These are phyloP conservation scores for Cyclaneusma minus DNA, from an alignment of 2,329 filamentous ascomycete species.

Conservation along the genomic window DNA sequence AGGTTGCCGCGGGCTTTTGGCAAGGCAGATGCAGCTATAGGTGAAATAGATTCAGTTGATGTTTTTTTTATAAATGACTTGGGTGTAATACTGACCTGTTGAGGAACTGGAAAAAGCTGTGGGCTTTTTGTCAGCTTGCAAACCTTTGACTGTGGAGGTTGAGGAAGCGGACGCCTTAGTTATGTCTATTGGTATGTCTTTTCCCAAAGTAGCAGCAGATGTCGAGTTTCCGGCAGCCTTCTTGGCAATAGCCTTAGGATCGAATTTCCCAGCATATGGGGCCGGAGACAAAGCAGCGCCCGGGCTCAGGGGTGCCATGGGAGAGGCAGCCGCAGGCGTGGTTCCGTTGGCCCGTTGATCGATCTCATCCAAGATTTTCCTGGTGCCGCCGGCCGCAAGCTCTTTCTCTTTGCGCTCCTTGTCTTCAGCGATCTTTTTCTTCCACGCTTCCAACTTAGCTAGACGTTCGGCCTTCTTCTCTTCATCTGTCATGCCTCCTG, in stretches of 20 bases:
- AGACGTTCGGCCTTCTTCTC: slow-evolving; percentile 69
- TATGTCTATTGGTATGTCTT: slow-evolving; percentile 32
- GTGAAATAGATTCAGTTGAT: background rate
- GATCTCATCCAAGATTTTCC: slow-evolving; percentile 57
- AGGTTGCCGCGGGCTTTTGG: slow-evolving; percentile 60
- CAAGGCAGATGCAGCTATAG: slow-evolving; percentile 28
- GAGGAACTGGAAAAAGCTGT: slow-evolving; percentile 23
- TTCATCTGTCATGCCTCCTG: slow-evolving; percentile 43
- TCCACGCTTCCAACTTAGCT: slow-evolving; percentile 80
- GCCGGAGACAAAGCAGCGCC: slow-evolving; percentile 33
- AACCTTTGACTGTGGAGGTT: slow-evolving; percentile 21
- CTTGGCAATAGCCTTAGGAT: slow-evolving; percentile 71
- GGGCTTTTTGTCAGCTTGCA: slow-evolving; percentile 26
- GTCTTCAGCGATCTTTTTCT: slow-evolving; percentile 67
- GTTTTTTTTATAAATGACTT: slow-evolving; percentile 7
- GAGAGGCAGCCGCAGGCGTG: slow-evolving; percentile 27
- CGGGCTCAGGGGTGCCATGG: slow-evolving; percentile 32
- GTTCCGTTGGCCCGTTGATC: slow-evolving; percentile 45
- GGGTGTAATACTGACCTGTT: slow-evolving; percentile 19
- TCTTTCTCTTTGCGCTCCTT: slow-evolving; percentile 59
- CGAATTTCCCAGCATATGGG: slow-evolving; percentile 64
- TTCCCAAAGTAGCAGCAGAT: slow-evolving; percentile 36
- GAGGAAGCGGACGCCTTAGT: slow-evolving; percentile 27
- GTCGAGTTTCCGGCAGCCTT: slow-evolving; percentile 42
- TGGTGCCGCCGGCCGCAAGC: slow-evolving; percentile 45